Percentiles rank a stretch among this genome's conserved stretches.
Conservation (phyloP, 768 basidiomycete genomes). For the Serendipita sp. region DNA sequence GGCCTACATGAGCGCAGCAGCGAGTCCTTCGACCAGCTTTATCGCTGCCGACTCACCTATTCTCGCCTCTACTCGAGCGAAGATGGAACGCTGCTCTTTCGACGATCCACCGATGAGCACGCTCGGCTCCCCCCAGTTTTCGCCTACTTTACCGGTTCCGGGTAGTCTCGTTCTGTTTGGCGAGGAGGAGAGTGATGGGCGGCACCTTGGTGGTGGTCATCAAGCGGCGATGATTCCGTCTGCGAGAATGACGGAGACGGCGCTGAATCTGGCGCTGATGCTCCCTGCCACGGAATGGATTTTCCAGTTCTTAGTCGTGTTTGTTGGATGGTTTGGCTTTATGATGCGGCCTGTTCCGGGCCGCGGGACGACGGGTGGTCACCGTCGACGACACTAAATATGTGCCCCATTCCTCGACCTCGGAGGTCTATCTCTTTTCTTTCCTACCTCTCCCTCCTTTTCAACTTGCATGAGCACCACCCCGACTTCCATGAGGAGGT, state of each 20-base stretch:
- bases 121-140: neutral
- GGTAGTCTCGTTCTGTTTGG: neutral
- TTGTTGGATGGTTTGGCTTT: slow-evolving; percentile 5
- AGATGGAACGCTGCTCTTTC: too few relatives aligned
- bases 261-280: slow-evolving; percentile 1
- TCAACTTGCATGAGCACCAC: too few relatives aligned
- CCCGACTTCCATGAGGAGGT: too few relatives aligned
- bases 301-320: slow-evolving; percentile 4
- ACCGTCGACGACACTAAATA: too few relatives aligned
- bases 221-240: neutral
- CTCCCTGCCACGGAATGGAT: slow-evolving; percentile 4
- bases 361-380: too few relatives aligned
- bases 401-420: too few relatives aligned
- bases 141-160: neutral
- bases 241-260: neutral
- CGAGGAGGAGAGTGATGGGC: neutral
- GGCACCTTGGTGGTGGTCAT: neutral
- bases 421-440: too few relatives aligned
- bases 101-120: neutral
- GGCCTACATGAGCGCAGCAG: neutral
- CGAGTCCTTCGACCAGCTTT: neutral
- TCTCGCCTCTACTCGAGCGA: neutral
- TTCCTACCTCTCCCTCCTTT: too few relatives aligned
- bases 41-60: neutral
- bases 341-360: neutral